Percentiles rank a stretch among this genome's conserved stretches.
phyloP scores from a whole-genome alignment of 1,284 basidiomycete genomes.

The Peniophora sp. region DNA sequence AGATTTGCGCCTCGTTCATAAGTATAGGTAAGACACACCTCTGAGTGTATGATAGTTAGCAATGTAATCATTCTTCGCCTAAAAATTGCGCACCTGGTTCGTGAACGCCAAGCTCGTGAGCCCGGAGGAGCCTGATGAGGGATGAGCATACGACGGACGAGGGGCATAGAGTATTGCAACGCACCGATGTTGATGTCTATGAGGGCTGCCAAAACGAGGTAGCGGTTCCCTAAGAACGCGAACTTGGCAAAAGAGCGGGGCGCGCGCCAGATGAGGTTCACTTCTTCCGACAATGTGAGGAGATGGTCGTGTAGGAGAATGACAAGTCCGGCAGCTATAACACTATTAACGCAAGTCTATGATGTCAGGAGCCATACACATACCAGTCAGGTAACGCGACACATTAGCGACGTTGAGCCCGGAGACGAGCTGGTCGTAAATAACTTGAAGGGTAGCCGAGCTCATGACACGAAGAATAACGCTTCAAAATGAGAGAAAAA shows the following conservation, averaged over 20 bases:
- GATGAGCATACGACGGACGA: neutral
- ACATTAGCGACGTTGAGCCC: too few species aligned
- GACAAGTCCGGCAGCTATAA: constrained; percentile 12
- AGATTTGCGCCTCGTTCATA: too few species aligned
- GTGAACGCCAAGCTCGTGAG: neutral
- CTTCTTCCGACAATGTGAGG: constrained; percentile 16
- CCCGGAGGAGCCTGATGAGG: neutral
- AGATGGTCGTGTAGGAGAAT: constrained; percentile 16
- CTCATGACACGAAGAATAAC: too few species aligned
- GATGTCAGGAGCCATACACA: too few species aligned
- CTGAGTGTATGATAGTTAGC: neutral
- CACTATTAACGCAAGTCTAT: too few species aligned
- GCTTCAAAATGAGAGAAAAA: too few species aligned
- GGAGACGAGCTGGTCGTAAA: too few species aligned
- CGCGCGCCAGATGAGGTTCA: constrained; percentile 14
- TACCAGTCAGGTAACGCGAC: too few species aligned
- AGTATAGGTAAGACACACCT: neutral
- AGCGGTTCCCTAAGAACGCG: constrained; percentile 14
- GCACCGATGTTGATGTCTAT: constrained; percentile 1
- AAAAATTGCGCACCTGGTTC: neutral
- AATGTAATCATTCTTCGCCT: neutral
- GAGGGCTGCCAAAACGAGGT: constrained; percentile 7
- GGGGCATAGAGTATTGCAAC: neutral
- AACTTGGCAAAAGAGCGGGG: constrained; percentile 10
- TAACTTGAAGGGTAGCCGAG: too few species aligned